Conservation (phyloP, 73 alveolate genomes). For the Symbiodinium pilosum region DNA sequence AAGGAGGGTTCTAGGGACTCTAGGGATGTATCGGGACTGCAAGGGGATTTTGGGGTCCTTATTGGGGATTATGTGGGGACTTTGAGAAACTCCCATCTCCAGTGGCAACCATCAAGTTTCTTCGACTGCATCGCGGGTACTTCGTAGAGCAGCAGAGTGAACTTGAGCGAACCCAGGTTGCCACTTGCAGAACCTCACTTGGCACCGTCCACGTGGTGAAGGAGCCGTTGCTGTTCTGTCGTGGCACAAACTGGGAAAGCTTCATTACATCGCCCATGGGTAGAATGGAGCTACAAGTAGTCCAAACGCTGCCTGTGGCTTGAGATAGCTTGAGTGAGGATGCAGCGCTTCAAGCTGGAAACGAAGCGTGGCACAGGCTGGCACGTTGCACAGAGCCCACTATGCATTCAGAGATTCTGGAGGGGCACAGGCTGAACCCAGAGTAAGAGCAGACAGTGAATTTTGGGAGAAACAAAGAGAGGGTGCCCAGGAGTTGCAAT, state of each 20-base stretch:
- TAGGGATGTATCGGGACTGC: no score
- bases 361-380: slow-evolving; percentile 24
- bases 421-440: background rate
- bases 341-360: slow-evolving; percentile 25
- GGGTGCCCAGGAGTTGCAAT: slow-evolving; percentile 36
- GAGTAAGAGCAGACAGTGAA: background rate
- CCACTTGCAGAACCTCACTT: slow-evolving; percentile 44
- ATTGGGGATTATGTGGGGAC: no score
- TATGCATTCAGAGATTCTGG: background rate
- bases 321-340: no score
- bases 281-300: no score
- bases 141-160: background rate
- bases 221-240: background rate
- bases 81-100: no score
- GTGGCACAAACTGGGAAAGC: no score
- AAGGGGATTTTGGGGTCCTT: no score
- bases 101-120: no score
- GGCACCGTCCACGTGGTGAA: slow-evolving; percentile 45
- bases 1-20: no score
- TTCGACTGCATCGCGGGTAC: background rate
- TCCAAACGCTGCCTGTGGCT: no score
- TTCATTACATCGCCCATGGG: no score
- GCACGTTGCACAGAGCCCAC: slow-evolving; percentile 42
- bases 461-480: background rate
- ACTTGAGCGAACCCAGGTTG: background rate